Conservation (phyloP, 495 filamentous ascomycete species). For the Xylaria telfairii region DNA sequence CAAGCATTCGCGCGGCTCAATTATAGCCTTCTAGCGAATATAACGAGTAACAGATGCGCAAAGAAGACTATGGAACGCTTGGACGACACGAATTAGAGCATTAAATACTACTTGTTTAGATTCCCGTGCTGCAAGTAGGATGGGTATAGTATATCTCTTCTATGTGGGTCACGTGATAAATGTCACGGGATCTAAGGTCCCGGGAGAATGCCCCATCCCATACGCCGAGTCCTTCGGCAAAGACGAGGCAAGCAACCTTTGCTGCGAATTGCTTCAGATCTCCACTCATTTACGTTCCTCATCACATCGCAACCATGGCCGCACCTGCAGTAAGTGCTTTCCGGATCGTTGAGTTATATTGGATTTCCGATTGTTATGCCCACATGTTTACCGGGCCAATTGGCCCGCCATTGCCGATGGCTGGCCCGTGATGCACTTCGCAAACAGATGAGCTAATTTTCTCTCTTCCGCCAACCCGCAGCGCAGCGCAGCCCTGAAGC, state of each 20-base stretch:
- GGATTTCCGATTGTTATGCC: not conserved
- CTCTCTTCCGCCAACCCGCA: constrained; percentile 50
- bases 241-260: constrained; percentile 44
- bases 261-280: constrained; percentile 44
- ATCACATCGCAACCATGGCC: constrained; percentile 77
- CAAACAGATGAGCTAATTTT: constrained; percentile 58
- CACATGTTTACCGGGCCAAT: constrained; percentile 6
- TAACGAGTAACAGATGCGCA: not conserved
- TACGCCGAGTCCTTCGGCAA: constrained; percentile 39
- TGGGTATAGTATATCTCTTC: not conserved
- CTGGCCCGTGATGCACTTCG: constrained; percentile 16
- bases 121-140: not conserved
- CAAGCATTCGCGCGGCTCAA: not conserved
- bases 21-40: not conserved
- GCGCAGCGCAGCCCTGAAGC: constrained; percentile 98
- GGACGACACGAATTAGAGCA: not conserved
- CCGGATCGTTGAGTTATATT: not conserved
- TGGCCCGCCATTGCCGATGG: constrained; percentile 17
- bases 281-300: constrained; percentile 52
- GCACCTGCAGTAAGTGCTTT: constrained; percentile 79
- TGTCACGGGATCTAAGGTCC: constrained; percentile 31
- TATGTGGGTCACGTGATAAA: constrained; percentile 31
- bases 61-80: not conserved
- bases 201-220: not conserved
- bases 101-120: not conserved